Base-by-base conservation (phyloP, 768 basidiomycete genomes). In the Lenzites betulinus region DNA sequence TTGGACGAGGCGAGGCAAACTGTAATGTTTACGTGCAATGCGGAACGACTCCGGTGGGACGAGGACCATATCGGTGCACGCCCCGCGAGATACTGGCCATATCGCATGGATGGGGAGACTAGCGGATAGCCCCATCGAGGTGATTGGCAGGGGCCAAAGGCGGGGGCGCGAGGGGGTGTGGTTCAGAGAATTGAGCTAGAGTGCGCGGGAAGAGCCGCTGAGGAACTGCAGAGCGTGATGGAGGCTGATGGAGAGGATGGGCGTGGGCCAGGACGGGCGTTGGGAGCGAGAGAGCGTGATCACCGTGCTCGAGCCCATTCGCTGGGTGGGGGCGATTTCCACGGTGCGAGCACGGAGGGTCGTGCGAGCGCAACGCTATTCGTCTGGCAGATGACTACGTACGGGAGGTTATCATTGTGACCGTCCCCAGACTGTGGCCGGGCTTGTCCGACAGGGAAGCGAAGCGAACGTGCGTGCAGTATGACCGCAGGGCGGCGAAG, bases 281-380 rank as follows among this genome's bases (percentile, higher is more conserved):
- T 9, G 51, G 22, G 51, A 23, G 5, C 44, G 22, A 44, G 39
- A 38, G 47, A 28, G 41, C 26, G 56, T 46, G 57, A 52, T 54
- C 56, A 50, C 53, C 64, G 64, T 65, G 64, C 60, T 30, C 60
- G 38, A 38, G 35, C 53, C 38, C 53, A 65, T 65, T 65, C 60
- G 64, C 61, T 59, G 54, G 23, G 22, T 20, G 16, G 12, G 23
- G 7, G 43, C 9, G 47, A 25, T 23, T 54, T 56, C 57, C 63
- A 60, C 63, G 63, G 54, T 38, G n/a, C 6, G 22, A 16, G 54
- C 23, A 39, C 49, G 51, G 60, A 38, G 49, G 7, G 44, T 58
- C 52, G 62, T 63, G 62, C 62, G 57, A 58, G 38, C 42, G 51
- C 42, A 63, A 58, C 48, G 62, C 39, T 58, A 54, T 58, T 58